Conservation (phyloP, 1,284 basidiomycete genomes). For the Naganishia sp. region DNA sequence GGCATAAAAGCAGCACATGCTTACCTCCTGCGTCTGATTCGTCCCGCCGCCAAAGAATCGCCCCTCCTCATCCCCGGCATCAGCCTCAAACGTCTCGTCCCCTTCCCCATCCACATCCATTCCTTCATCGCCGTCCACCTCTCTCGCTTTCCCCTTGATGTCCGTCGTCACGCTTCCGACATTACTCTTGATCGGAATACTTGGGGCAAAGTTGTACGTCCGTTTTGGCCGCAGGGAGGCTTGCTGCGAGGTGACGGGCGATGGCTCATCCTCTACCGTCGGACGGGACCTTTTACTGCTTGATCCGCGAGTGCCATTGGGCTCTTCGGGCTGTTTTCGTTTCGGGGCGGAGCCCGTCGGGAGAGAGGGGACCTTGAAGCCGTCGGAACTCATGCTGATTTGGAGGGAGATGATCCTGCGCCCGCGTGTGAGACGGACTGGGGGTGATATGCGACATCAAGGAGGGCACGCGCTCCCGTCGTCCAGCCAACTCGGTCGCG, state of each 20-base stretch:
- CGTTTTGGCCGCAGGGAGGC: neutral
- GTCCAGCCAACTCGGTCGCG: conserved; percentile 8
- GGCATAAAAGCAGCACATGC: conserved; percentile 58
- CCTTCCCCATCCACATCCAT: conserved; percentile 47
- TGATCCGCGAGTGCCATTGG: conserved; percentile 11
- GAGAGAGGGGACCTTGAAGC: conserved; percentile 21
- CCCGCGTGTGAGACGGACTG: neutral
- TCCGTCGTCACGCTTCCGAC: conserved; percentile 19
- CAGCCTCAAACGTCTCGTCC: conserved; percentile 83
- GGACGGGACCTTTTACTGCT: conserved; percentile 22
- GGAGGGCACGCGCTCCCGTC: neutral
- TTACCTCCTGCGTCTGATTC: conserved; percentile 84
- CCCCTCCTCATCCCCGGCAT: conserved; percentile 84
- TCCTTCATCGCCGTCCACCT: conserved; percentile 30
- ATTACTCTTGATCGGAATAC: conserved; percentile 24
- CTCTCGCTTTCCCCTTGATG: conserved; percentile 30
- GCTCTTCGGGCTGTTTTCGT: conserved; percentile 16
- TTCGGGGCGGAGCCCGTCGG: conserved; percentile 4
- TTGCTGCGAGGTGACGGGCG: neutral
- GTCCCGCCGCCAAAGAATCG: conserved; percentile 90
- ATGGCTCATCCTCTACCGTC: conserved; percentile 18
- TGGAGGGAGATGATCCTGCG: neutral
- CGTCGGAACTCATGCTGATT: conserved; percentile 15
- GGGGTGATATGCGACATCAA: neutral
- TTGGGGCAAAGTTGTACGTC: conserved; percentile 20